phyloP scores from a whole-genome alignment of 2,329 filamentous ascomycete species.

The Lecanicillium sp. region DNA sequence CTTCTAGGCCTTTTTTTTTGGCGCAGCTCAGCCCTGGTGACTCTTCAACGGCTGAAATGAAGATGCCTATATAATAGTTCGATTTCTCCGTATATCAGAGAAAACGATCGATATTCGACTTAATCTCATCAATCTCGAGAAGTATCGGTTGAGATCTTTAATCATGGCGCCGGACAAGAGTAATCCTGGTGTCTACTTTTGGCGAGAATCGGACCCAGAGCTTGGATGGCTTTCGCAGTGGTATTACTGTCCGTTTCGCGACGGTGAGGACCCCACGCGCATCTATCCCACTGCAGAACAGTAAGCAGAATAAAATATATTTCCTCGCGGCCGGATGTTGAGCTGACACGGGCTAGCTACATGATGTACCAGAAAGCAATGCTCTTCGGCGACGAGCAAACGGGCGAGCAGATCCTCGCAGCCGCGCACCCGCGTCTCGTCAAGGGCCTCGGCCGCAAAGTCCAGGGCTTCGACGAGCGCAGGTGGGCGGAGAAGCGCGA shows the following conservation, averaged over 20 bases:
- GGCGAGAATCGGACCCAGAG: slow-evolving; percentile 38
- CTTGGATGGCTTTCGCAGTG: slow-evolving; percentile 59
- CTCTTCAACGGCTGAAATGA: no score
- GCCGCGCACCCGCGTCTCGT: slow-evolving; percentile 40
- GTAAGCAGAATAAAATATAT: slow-evolving; percentile 24
- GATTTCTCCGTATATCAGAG: no score
- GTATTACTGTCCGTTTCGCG: slow-evolving; percentile 46
- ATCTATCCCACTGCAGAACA: slow-evolving; percentile 48
- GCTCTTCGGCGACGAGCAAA: slow-evolving; percentile 39
- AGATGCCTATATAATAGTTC: no score
- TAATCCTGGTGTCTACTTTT: slow-evolving; percentile 41
- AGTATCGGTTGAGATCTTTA: no score
- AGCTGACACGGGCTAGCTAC: slow-evolving; percentile 30
- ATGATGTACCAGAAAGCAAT: slow-evolving; percentile 52
- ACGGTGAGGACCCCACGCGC: slow-evolving; percentile 28
- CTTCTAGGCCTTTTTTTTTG: no score
- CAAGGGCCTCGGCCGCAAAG: slow-evolving; percentile 49
- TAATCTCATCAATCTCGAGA: no score
- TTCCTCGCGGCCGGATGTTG: background rate
- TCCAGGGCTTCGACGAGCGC: slow-evolving; percentile 44
- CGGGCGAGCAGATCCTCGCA: slow-evolving; percentile 43
- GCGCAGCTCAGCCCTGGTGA: no score
- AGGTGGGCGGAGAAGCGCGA: slow-evolving; percentile 47
- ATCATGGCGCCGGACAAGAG: background rate
- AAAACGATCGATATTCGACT: background rate